A percentile compares a stretch with the other conserved stretches of the same genome.
Evolutionary conservation across 75 land plant species (phyloP).

Genomic region (Pseudotsuga menziesii): DNA sequence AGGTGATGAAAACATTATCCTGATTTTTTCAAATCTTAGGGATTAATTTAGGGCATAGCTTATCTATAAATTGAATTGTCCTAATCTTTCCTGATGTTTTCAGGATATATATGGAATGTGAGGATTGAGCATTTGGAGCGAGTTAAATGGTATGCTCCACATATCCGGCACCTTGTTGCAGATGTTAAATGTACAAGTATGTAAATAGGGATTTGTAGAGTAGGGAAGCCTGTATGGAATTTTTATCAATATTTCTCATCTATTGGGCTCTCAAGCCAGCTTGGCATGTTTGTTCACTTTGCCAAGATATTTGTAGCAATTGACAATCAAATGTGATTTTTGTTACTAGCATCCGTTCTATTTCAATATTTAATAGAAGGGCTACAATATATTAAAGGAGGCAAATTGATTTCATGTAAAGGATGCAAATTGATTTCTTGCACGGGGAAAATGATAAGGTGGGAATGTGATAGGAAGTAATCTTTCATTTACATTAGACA

Average conservation of each 20-base stretch:
- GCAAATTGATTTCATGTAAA: background rate
- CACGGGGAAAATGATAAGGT: background rate
- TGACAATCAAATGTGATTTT: background rate
- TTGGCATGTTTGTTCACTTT: background rate
- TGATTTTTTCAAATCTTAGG: background rate
- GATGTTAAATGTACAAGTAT: conserved; percentile 62
- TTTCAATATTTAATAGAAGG: background rate
- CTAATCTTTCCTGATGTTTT: conserved; percentile 2
- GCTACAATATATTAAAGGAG: background rate
- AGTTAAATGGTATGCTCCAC: conserved; percentile 98
- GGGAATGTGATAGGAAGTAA: no score
- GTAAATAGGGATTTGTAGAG: background rate
- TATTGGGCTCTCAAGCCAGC: background rate
- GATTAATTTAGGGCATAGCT: background rate
- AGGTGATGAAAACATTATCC: conserved; percentile 20
- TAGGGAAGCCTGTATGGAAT: background rate
- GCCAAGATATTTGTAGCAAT: conserved; percentile 1
- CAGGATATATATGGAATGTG: conserved; percentile 77
- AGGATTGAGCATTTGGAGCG: conserved; percentile 62
- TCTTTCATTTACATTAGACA: no score
- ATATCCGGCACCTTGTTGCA: conserved; percentile 85
- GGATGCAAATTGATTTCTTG: background rate
- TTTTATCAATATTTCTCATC: background rate
- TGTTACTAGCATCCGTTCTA: background rate
- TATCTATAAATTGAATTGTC: background rate